phyloP scores from a whole-genome alignment of 768 basidiomycete genomes.

The Fomitopsis pulvina region DNA sequence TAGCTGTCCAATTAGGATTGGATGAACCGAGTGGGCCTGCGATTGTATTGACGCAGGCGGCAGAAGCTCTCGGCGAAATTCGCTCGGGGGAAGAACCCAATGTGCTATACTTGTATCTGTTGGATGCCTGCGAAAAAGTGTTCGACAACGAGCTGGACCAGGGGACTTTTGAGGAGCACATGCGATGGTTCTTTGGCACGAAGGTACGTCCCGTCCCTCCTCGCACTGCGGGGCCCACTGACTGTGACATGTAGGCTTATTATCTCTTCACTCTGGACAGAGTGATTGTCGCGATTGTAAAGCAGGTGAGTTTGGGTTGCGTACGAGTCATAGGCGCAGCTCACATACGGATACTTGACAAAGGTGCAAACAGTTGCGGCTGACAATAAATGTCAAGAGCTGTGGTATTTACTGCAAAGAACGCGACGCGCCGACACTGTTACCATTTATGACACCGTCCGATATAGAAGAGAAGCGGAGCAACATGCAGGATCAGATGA shows the following conservation, averaged over 20 bases:
- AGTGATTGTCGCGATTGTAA: slow-evolving; percentile 80
- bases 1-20: slow-evolving; percentile 78
- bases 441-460: slow-evolving; percentile 60
- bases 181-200: slow-evolving; percentile 91
- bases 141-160: slow-evolving; percentile 94
- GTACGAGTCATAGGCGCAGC: no score
- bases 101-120: slow-evolving; percentile 81
- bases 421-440: slow-evolving; percentile 48
- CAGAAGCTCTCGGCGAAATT: slow-evolving; percentile 51
- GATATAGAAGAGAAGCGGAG: slow-evolving; percentile 78
- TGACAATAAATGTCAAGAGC: slow-evolving; percentile 82
- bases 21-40: slow-evolving; percentile 78
- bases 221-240: slow-evolving; percentile 2
- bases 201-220: slow-evolving; percentile 41
- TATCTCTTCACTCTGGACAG: slow-evolving; percentile 92
- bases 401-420: slow-evolving; percentile 69
- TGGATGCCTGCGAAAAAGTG: slow-evolving; percentile 87
- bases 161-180: slow-evolving; percentile 88
- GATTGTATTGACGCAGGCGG: slow-evolving; percentile 59
- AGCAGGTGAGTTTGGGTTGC: slow-evolving; percentile 82
- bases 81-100: slow-evolving; percentile 41
- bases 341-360: no score
- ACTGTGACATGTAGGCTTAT: slow-evolving; percentile 59
- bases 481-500: slow-evolving; percentile 68
- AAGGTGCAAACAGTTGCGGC: slow-evolving; percentile 83